These are phyloP conservation scores for Nigrospora sphaerica DNA, from an alignment of 2,329 filamentous ascomycete genomes.

Conservation along the genomic window DNA sequence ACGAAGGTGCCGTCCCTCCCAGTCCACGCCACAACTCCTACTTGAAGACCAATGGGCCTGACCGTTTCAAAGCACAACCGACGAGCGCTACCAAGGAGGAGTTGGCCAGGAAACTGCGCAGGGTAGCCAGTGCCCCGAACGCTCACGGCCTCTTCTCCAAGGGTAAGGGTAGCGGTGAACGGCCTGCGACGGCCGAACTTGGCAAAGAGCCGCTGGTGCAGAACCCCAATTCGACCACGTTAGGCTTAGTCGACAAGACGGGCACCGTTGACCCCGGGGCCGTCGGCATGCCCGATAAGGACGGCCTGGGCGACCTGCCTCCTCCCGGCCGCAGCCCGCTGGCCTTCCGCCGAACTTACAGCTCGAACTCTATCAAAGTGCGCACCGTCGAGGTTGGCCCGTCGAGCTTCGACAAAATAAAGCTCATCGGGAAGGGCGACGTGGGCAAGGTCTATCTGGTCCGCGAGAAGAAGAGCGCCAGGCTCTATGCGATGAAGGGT, in stretches of 20 bases:
- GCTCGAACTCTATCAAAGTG: conserved; percentile 98
- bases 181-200: conserved; percentile 78
- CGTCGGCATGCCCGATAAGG: conserved; percentile 36
- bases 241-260: conserved; percentile 39
- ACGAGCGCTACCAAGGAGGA: conserved; percentile 85
- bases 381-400: conserved; percentile 94
- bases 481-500: conserved; percentile 99
- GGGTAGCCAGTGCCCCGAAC: conserved; percentile 94
- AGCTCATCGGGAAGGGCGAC: conserved; percentile 96
- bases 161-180: conserved; percentile 50
- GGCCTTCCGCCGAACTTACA: conserved; percentile 90
- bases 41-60: conserved; percentile 64
- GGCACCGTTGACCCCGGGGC: conserved; percentile 27
- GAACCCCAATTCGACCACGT: conserved; percentile 41
- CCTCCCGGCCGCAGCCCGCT: conserved; percentile 61
- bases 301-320: conserved; percentile 55
- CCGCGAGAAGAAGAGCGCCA: conserved; percentile 91
- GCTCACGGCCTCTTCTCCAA: conserved; percentile 81
- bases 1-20: conserved; percentile 85
- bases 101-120: conserved; percentile 81
- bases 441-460: conserved; percentile 98
- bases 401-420: conserved; percentile 98
- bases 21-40: conserved; percentile 87
- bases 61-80: conserved; percentile 58
- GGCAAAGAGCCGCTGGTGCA: conserved; percentile 71